Conservation (phyloP, 495 filamentous ascomycete genomes). For the Penicillium herquei region DNA sequence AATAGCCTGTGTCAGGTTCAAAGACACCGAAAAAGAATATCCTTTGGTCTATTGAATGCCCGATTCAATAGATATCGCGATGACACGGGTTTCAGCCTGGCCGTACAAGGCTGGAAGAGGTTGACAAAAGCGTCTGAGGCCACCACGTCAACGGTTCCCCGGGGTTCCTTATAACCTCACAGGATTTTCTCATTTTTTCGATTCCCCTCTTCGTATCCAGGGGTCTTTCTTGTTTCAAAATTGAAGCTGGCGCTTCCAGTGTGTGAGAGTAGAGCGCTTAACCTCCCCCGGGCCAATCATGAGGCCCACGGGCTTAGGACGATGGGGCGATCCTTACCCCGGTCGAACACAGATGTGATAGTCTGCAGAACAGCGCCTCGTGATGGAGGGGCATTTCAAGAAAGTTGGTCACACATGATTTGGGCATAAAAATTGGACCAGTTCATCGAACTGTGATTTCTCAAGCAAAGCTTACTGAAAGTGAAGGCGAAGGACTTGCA, state of each 20-base stretch:
- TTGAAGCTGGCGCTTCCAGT: slow-evolving; percentile 10
- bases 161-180: not conserved
- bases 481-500: too few species aligned
- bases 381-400: not conserved
- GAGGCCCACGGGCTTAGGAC: not conserved
- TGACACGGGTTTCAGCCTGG: too few species aligned
- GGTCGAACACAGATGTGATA: slow-evolving; percentile 6
- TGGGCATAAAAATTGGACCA: not conserved
- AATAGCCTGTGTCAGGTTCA: not conserved
- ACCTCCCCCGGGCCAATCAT: slow-evolving; percentile 3
- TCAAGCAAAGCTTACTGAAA: too few species aligned
- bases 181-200: not conserved
- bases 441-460: too few species aligned
- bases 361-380: slow-evolving; percentile 1
- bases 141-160: not conserved
- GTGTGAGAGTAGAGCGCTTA: slow-evolving; percentile 16
- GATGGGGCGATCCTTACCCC: slow-evolving; percentile 3
- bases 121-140: not conserved
- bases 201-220: not conserved
- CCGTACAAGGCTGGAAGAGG: too few species aligned
- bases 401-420: slow-evolving; percentile 1
- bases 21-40: not conserved
- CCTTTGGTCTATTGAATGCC: not conserved
- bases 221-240: slow-evolving; percentile 9
- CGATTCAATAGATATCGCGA: not conserved